Base-by-base conservation (phyloP, 1,284 basidiomycete species). In the Exobasidium cylindrosporum region DNA sequence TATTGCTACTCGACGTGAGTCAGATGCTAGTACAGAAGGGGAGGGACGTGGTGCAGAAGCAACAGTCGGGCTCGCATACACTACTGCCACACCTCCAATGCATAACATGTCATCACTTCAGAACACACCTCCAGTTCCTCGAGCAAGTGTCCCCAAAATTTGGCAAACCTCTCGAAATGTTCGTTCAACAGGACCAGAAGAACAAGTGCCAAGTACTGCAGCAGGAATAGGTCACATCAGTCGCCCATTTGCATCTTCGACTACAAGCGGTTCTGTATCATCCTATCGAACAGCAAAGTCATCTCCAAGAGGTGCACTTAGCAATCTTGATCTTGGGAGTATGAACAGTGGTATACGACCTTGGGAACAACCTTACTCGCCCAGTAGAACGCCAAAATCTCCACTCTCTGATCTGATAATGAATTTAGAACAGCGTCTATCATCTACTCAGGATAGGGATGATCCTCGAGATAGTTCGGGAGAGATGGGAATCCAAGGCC, bases 111-210 rank as follows among this genome's bases (percentile, higher is more conserved):
- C 54, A 5, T 57, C 54, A 4, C n/a, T n/a, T n/a, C n/a, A n/a
- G n/a, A n/a, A n/a, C n/a, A n/a, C n/a, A n/a, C n/a, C n/a, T n/a
- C 13, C 54, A 50, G 10, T 31, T 24, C 24, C 47, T 7, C 54
- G 54, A 11, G 54, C 30, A 23, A 13, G 26, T 23, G 57, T 58
- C 23, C 57, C 57, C 17, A 50, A 30, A 6, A 58, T 58, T 23
- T 58, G 57, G 57, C 57, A 58, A 23, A 26, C 23, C 4, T 58
- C 57, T 3, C 13, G 57, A 13, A 55, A 53, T 53, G 17, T 24
- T 10, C 49, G 49, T 28, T 3, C 49, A 28, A 31, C n/a, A 17
- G n/a, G 14, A 4, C 2, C 24, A 24, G 26, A 53, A 4, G 49
- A 31, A 53, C 49, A 14, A 14, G 28, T 31, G 49, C n/a, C n/a